Evolutionary conservation across 2,329 filamentous ascomycete genomes (phyloP).

Genomic region (Hypoxylon sp.): DNA sequence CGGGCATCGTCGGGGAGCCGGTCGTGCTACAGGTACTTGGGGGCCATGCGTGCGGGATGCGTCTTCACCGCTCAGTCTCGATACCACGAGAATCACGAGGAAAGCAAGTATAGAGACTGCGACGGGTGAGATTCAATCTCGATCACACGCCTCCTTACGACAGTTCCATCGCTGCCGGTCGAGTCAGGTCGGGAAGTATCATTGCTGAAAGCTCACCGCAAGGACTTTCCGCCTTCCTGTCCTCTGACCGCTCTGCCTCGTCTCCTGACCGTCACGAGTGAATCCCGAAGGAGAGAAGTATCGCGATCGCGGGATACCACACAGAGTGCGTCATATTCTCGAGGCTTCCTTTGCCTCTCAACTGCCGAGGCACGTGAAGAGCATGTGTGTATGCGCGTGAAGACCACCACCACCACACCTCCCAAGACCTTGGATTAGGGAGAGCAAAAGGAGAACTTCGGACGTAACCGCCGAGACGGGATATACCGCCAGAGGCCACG

Average conservation of each 20-base stretch:
- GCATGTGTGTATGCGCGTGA: too few relatives aligned
- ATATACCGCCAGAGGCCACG: background rate
- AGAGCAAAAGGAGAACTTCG: background rate
- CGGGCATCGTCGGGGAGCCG: conserved; percentile 5
- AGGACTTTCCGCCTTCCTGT: background rate
- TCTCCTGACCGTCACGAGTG: background rate
- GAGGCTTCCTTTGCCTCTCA: background rate
- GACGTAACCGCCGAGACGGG: background rate
- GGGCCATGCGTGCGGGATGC: background rate
- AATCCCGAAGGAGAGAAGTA: background rate
- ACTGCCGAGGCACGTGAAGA: conserved; percentile 10
- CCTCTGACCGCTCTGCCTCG: background rate
- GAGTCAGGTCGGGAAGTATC: background rate
- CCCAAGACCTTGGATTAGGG: too few relatives aligned
- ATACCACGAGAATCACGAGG: background rate
- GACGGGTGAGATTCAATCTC: background rate
- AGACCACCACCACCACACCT: too few relatives aligned
- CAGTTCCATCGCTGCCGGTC: background rate
- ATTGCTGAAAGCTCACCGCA: too few relatives aligned
- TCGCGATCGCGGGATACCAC: background rate
- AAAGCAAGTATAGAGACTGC: background rate
- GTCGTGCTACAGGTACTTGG: background rate
- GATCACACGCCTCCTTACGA: background rate
- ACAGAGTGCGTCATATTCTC: background rate
- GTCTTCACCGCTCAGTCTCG: background rate